Base-by-base conservation (phyloP, 1,284 basidiomycete species). In the Cutaneotrichosporon spelunceum region DNA sequence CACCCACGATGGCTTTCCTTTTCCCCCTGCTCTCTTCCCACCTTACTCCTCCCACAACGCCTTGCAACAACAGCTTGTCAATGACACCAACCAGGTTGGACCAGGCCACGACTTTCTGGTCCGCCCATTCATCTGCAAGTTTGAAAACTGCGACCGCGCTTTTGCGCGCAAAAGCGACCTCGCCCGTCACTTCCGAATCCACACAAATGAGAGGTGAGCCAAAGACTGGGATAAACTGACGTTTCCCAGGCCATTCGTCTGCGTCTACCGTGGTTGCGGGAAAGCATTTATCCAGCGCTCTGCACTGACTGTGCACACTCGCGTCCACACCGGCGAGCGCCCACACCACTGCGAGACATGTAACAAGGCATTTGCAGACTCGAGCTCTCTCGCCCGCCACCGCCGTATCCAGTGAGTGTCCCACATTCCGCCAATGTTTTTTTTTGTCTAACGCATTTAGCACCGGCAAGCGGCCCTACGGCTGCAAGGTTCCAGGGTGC, bases 381-480 rank as follows among this genome's bases (percentile, higher is more conserved):
- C 83, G 9, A 81, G 79, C 63, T 84, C 83, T 9, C 77, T 85
- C 14, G 84, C 84, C 21, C 80, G 84, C 13, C 84, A 85, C 65
- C 79, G 84, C 3, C 77, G 83, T 14, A 81, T 81, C 11, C 83
- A 84, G 75, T 82, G 74, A 53, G 82, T 54, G 4, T 56, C n/a
- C 27, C 14, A 36, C 39, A 53, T 33, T n/a, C 14, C n/a, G 13
- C 23, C 13, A 77, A 78, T 10, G n/a, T 19, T 19, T 27, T 36
- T 2, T 3, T 0, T 76, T 78, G 64, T 7, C 64, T 66, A 33
- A 66, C 56, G 36, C 33, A 23, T 39, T 14, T 50, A 78, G 74
- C 66, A 73, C 74, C 19, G 74, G 74, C 8, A 72, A 71, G 57
- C 69, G 76, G 19, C 76, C 76, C 0, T 78, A 78, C 54, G 66